Conservation (phyloP, 257 asterid genomes). For the Rauvolfia tetraphylla region DNA sequence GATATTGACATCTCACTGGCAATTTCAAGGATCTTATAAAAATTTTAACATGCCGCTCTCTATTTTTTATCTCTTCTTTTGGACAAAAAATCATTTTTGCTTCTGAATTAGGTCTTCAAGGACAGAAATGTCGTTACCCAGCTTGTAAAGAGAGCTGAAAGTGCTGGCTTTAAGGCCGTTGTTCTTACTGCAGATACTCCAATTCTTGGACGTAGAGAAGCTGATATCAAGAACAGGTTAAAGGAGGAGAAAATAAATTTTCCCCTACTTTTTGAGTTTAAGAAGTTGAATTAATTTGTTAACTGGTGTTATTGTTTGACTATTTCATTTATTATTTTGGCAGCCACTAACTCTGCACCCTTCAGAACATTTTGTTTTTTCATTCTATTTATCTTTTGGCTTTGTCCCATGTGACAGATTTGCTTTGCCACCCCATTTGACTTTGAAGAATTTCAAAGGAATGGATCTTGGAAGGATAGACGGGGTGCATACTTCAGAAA, state of each 20-base stretch:
- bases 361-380: not conserved
- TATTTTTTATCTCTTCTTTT: not conserved
- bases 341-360: not conserved
- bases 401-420: constrained; percentile 42
- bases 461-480: constrained; percentile 59
- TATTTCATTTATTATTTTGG: not conserved
- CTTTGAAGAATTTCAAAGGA: constrained; percentile 63
- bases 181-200: constrained; percentile 85
- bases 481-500: constrained; percentile 30
- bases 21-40: not conserved
- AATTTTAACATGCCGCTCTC: not conserved
- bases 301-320: not conserved
- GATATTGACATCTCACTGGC: not conserved
- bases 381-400: not conserved
- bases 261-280: not conserved
- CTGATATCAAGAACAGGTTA: constrained; percentile 86
- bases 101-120: constrained; percentile 45
- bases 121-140: constrained; percentile 60
- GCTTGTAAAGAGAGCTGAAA: constrained; percentile 73
- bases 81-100: constrained; percentile 1
- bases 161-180: constrained; percentile 78
- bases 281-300: not conserved
- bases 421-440: constrained; percentile 59
- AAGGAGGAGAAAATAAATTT: not conserved
- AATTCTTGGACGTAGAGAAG: constrained; percentile 83